These are phyloP conservation scores for Huntiella omanensis DNA, from an alignment of 2,329 filamentous ascomycete species.

Conservation along the genomic window DNA sequence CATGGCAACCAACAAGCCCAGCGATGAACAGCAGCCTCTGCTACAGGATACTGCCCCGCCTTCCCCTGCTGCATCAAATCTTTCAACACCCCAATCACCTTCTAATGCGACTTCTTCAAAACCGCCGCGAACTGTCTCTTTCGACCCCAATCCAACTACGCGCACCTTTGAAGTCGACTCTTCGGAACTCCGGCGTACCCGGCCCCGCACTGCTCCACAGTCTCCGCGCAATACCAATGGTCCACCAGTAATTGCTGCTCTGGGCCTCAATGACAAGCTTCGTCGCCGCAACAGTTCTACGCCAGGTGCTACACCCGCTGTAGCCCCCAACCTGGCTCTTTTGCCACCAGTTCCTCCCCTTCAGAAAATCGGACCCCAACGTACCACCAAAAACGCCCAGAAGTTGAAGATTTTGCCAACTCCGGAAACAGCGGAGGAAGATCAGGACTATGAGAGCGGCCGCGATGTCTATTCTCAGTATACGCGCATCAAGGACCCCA, in stretches of 20 bases:
- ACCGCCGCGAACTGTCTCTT: constrained; percentile 47
- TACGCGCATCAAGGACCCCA: constrained; percentile 92
- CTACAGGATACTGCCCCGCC: constrained; percentile 3
- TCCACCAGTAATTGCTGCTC: constrained; percentile 49
- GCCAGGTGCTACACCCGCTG: constrained; percentile 32
- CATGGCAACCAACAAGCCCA: constrained; percentile 7
- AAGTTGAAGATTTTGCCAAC: constrained; percentile 95
- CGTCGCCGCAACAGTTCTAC: constrained; percentile 56
- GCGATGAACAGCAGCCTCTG: constrained; percentile 8
- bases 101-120: constrained; percentile 19
- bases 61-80: constrained; percentile 3
- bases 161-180: constrained; percentile 37
- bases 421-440: constrained; percentile 62
- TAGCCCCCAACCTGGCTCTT: constrained; percentile 19
- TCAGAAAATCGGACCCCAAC: constrained; percentile 76
- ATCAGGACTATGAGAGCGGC: constrained; percentile 70
- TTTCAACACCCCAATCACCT: constrained; percentile 17
- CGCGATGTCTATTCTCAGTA: constrained; percentile 96
- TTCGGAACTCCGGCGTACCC: constrained; percentile 18
- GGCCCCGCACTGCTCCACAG: constrained; percentile 17
- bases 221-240: constrained; percentile 19
- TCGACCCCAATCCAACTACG: constrained; percentile 52
- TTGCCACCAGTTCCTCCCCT: constrained; percentile 14
- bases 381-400: constrained; percentile 87
- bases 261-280: constrained; percentile 59